phyloP scores from a whole-genome alignment of 768 basidiomycete species.

The Lentinula aciculospora region DNA sequence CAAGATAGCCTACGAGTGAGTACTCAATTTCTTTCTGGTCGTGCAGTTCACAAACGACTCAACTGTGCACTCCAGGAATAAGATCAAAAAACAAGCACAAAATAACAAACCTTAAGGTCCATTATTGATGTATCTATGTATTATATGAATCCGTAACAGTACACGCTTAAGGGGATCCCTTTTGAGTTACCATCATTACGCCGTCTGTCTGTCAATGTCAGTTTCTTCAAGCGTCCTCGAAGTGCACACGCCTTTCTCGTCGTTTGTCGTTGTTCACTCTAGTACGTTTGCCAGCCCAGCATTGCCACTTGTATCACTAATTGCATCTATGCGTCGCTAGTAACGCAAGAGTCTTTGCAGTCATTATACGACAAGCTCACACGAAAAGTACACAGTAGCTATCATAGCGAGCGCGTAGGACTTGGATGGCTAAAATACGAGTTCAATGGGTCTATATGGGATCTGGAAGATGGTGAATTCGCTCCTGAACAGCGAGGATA shows the following conservation, averaged over 20 bases:
- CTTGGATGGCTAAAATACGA: slow-evolving; percentile 87
- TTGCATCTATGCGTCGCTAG: slow-evolving; percentile 28
- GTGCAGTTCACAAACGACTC: not conserved
- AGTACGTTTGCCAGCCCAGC: slow-evolving; percentile 33
- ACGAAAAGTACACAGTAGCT: slow-evolving; percentile 55
- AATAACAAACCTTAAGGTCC: slow-evolving; percentile 57
- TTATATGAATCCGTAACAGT: too few relatives aligned
- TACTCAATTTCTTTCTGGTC: slow-evolving; percentile 10
- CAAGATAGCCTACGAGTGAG: slow-evolving; percentile 87
- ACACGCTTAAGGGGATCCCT: too few relatives aligned
- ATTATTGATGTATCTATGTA: not conserved
- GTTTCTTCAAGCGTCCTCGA: slow-evolving; percentile 47
- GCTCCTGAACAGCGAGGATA: not conserved
- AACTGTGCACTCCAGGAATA: slow-evolving; percentile 43
- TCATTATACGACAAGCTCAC: slow-evolving; percentile 68
- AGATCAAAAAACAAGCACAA: slow-evolving; percentile 80
- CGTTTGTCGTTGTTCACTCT: slow-evolving; percentile 72
- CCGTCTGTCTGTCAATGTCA: slow-evolving; percentile 16
- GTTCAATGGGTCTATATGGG: slow-evolving; percentile 75
- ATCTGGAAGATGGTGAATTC: slow-evolving; percentile 78
- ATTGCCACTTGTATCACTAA: not conserved
- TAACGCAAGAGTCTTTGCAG: slow-evolving; percentile 60
- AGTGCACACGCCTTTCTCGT: slow-evolving; percentile 71
- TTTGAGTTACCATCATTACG: not conserved
- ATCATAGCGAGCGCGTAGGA: slow-evolving; percentile 56